These are phyloP conservation scores for Moricandia arvensis DNA, from an alignment of 345 rosid genomes.

Conservation along the genomic window DNA sequence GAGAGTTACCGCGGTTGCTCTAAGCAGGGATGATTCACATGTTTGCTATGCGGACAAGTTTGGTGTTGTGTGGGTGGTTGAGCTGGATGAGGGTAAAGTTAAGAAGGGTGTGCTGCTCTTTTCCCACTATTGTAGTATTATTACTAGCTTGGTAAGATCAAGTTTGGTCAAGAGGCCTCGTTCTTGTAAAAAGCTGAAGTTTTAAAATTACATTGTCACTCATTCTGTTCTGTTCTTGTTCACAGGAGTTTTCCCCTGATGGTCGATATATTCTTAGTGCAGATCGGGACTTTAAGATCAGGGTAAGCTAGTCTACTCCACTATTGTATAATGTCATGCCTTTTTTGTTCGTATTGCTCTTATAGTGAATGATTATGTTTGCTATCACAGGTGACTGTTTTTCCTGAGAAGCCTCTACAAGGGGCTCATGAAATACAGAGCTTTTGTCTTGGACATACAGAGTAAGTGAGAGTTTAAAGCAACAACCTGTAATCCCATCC, in stretches of 20 bases:
- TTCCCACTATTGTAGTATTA: conserved; percentile 93
- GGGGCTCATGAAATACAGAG: conserved; percentile 96
- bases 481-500: neutral
- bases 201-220: neutral
- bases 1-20: conserved; percentile 80
- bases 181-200: neutral
- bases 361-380: conserved; percentile 21
- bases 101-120: conserved; percentile 67
- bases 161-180: neutral
- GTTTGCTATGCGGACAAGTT: conserved; percentile 91
- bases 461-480: conserved; percentile 59
- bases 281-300: conserved; percentile 89
- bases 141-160: conserved; percentile 66
- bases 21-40: conserved; percentile 60
- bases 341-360: conserved; percentile 21
- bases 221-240: conserved; percentile 19
- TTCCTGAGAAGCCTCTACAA: conserved; percentile 74
- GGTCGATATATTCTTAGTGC: conserved; percentile 73
- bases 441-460: conserved; percentile 93
- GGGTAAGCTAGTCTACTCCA: conserved; percentile 49
- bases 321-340: neutral
- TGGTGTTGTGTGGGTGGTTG: conserved; percentile 92
- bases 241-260: conserved; percentile 87
- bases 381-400: conserved; percentile 59
- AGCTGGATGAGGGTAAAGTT: conserved; percentile 41